phyloP scores from a whole-genome alignment of 257 asterid species.

The Solanum lycopersicoides region DNA sequence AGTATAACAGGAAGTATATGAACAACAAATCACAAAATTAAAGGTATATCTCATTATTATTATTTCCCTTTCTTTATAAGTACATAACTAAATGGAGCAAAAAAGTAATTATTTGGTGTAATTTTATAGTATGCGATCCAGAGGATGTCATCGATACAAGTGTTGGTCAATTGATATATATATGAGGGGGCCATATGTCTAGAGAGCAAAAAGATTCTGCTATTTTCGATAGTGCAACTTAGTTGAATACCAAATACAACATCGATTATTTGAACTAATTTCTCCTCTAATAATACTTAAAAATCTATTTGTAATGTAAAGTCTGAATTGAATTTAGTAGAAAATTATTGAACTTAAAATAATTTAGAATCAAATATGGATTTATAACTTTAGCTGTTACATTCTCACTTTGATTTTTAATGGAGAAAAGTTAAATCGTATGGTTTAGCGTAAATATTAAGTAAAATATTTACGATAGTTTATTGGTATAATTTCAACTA shows the following conservation, averaged over 20 bases:
- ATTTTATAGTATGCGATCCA: background rate
- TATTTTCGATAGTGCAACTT: slow-evolving; percentile 1
- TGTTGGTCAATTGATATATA: background rate
- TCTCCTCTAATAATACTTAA: background rate
- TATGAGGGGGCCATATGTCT: background rate
- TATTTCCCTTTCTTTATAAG: background rate
- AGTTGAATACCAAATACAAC: slow-evolving; percentile 8
- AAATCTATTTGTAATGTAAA: background rate
- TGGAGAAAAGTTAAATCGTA: background rate
- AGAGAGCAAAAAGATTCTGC: background rate
- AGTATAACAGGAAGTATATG: too few relatives aligned
- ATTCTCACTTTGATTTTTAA: background rate
- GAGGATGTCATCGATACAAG: background rate
- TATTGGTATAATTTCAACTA: too few relatives aligned
- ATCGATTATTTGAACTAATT: background rate
- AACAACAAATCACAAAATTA: too few relatives aligned
- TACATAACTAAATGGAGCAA: background rate
- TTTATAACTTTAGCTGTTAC: background rate
- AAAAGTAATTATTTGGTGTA: background rate
- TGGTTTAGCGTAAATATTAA: too few relatives aligned
- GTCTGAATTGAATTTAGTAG: background rate
- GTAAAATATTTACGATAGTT: background rate
- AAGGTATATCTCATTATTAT: too few relatives aligned
- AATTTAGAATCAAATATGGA: background rate
- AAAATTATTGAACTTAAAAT: background rate